These are phyloP conservation scores for Coemansia sp. DNA, from an alignment of 192 early-diverging fungal genomes.

Conservation along the genomic window DNA sequence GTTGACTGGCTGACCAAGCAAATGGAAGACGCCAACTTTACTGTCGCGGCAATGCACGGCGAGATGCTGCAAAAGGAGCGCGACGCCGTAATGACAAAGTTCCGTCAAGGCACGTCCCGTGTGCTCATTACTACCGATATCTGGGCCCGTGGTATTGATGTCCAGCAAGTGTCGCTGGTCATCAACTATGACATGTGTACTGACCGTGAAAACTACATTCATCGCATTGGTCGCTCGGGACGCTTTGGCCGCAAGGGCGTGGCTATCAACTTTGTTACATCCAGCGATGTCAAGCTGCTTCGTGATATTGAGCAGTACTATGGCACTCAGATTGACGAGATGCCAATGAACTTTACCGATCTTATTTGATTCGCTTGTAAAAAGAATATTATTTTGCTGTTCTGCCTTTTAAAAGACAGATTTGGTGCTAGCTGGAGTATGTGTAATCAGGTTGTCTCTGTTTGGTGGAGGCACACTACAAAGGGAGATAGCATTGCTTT, in stretches of 20 bases:
- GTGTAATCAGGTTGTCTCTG: no score
- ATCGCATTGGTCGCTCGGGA: conserved; percentile 96
- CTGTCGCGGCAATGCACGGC: conserved; percentile 98
- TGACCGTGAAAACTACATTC: conserved; percentile 98
- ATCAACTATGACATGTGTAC: conserved; percentile 96
- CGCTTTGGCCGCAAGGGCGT: conserved; percentile 99
- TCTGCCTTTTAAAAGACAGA: no score
- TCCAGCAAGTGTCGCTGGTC: conserved; percentile 97
- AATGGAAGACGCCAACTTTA: conserved; percentile 96
- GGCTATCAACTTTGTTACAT: conserved; percentile 98
- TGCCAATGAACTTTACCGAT: conserved; percentile 52
- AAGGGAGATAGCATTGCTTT: no score
- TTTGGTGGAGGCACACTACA: no score
- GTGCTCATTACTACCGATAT: conserved; percentile 98
- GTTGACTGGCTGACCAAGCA: conserved; percentile 97
- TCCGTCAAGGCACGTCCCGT: conserved; percentile 88
- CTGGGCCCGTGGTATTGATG: conserved; percentile 98
- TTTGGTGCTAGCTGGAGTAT: no score
- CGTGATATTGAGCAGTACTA: conserved; percentile 99
- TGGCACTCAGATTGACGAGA: conserved; percentile 56
- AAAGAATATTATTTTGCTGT: no score
- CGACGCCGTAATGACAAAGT: conserved; percentile 96
- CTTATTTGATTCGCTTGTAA: conserved; percentile 18
- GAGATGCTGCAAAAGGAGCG: conserved; percentile 99
- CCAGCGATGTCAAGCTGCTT: conserved; percentile 88